Evolutionary conservation across 176 grass and related monocot species (phyloP).

Genomic region (Puccinellia tenuiflora): DNA sequence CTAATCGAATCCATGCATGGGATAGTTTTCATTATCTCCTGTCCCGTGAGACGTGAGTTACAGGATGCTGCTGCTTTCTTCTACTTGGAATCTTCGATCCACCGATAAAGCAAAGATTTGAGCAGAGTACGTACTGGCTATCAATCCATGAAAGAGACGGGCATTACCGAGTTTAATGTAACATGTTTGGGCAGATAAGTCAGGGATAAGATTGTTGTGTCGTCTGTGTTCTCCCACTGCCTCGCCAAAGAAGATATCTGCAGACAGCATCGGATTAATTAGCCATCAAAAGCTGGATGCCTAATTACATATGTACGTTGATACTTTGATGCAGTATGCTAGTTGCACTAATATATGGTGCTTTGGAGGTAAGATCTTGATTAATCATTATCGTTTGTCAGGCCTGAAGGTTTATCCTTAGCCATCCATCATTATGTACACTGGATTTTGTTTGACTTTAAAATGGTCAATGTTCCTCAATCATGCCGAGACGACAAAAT

Average conservation of each 20-base stretch:
- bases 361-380: background rate
- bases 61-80: constrained; percentile 20
- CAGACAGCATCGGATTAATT: constrained; percentile 21
- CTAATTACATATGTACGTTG: background rate
- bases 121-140: constrained; percentile 32
- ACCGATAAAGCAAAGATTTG: constrained; percentile 44
- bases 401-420: background rate
- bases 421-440: background rate
- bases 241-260: constrained; percentile 12
- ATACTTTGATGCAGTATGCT: background rate
- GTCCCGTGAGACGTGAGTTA: constrained; percentile 21
- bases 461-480: background rate
- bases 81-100: constrained; percentile 40
- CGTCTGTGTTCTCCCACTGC: constrained; percentile 19
- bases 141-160: constrained; percentile 29
- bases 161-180: constrained; percentile 31
- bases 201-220: constrained; percentile 47
- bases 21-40: constrained; percentile 37
- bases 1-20: constrained; percentile 25
- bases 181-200: constrained; percentile 45
- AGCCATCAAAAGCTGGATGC: constrained; percentile 12
- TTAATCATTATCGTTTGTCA: constrained; percentile 8
- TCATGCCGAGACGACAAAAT: background rate
- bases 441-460: background rate
- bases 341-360: background rate